phyloP scores from a whole-genome alignment of 129 eudicot genomes.

The Gnaphalium uliginosum region DNA sequence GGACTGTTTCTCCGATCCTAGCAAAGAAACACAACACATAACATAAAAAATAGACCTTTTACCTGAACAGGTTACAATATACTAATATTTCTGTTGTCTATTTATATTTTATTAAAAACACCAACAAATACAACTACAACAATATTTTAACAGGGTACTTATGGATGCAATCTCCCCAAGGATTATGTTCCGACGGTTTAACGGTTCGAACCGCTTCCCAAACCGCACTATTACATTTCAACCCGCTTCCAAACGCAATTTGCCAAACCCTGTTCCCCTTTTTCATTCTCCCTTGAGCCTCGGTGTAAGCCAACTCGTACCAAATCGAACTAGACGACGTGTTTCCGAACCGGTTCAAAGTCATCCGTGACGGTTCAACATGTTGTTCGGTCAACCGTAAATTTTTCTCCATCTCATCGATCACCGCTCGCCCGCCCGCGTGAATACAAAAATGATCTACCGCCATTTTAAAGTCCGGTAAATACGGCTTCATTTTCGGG shows the following conservation, averaged over 20 bases:
- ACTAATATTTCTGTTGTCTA: too few relatives aligned
- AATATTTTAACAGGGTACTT: slow-evolving; percentile 41
- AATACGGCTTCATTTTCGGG: slow-evolving; percentile 36
- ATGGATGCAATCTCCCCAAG: slow-evolving; percentile 49
- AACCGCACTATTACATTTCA: slow-evolving; percentile 68
- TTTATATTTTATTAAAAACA: background rate
- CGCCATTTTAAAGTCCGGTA: slow-evolving; percentile 57
- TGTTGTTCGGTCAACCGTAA: slow-evolving; percentile 37
- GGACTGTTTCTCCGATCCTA: too few relatives aligned
- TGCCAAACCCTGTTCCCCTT: slow-evolving; percentile 62
- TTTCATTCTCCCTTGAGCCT: slow-evolving; percentile 53
- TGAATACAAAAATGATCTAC: slow-evolving; percentile 66
- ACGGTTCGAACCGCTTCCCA: slow-evolving; percentile 57
- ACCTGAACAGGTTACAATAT: too few relatives aligned
- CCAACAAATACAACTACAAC: background rate
- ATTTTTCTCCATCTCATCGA: slow-evolving; percentile 61
- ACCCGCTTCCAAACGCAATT: slow-evolving; percentile 60
- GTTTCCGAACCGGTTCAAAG: slow-evolving; percentile 63
- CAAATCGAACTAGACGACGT: slow-evolving; percentile 71
- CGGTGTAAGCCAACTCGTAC: slow-evolving; percentile 57
- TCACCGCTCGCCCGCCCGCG: slow-evolving; percentile 69
- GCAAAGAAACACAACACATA: too few relatives aligned
- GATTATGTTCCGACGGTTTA: slow-evolving; percentile 33
- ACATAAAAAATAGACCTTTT: too few relatives aligned
- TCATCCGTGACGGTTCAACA: slow-evolving; percentile 71